Conservation (phyloP, 306 rosid species). For the Hippophae rhamnoides region DNA sequence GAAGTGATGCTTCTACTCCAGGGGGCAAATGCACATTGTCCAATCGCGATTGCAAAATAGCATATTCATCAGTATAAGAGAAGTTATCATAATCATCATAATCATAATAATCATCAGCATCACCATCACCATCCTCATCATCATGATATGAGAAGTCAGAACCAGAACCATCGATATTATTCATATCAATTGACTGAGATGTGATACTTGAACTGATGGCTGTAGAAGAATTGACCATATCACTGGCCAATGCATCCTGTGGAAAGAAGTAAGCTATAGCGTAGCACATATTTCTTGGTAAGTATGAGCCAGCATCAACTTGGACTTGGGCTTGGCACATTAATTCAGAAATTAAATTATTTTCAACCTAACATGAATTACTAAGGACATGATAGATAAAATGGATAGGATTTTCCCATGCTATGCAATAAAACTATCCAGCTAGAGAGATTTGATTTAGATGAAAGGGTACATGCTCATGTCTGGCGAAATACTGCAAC, state of each 20-base stretch:
- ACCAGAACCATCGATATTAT: slow-evolving; percentile 30
- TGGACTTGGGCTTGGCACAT: not conserved
- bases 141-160: slow-evolving; percentile 37
- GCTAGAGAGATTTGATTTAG: not conserved
- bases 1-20: slow-evolving; percentile 67
- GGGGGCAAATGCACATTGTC: slow-evolving; percentile 74
- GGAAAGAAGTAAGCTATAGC: slow-evolving; percentile 3
- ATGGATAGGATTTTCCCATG: not conserved
- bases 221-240: slow-evolving; percentile 27
- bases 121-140: slow-evolving; percentile 30
- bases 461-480: too few relatives aligned
- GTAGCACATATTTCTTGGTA: not conserved
- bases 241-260: slow-evolving; percentile 31
- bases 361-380: not conserved
- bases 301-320: not conserved
- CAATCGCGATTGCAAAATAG: slow-evolving; percentile 46
- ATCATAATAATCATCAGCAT: slow-evolving; percentile 33
- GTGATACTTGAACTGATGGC: slow-evolving; percentile 41
- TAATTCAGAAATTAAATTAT: not conserved
- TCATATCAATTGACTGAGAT: slow-evolving; percentile 36
- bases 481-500: too few relatives aligned
- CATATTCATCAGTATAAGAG: slow-evolving; percentile 30
- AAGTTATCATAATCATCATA: slow-evolving; percentile 29
- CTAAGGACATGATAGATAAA: not conserved
- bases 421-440: too few relatives aligned